These are phyloP conservation scores for Leccinum subgranulosum DNA, from an alignment of 768 basidiomycete genomes.

Conservation along the genomic window DNA sequence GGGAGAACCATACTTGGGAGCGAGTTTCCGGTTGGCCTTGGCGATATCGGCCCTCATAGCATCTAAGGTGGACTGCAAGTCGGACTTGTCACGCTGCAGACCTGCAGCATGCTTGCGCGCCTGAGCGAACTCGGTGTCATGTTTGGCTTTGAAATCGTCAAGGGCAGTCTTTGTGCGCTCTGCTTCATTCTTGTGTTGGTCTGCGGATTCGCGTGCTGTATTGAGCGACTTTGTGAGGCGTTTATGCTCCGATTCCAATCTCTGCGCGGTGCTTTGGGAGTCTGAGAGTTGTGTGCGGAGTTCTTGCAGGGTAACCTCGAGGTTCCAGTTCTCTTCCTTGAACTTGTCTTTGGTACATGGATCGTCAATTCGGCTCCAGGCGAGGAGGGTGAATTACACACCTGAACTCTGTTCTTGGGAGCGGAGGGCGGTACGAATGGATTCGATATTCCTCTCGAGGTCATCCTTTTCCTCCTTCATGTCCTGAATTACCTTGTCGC, in stretches of 20 bases:
- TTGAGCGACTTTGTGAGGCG: constrained; percentile 75
- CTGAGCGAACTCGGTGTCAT: constrained; percentile 93
- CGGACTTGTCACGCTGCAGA: constrained; percentile 87
- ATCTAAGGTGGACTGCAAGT: constrained; percentile 81
- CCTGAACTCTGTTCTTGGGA: constrained; percentile 81
- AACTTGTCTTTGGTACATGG: constrained; percentile 63
- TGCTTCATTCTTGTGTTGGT: constrained; percentile 83
- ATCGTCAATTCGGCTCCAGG: constrained; percentile 1
- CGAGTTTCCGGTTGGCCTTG: constrained; percentile 56
- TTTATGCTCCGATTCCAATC: constrained; percentile 81
- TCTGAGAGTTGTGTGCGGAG: constrained; percentile 68
- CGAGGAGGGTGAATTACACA: constrained; percentile 22
- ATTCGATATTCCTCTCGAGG: constrained; percentile 75
- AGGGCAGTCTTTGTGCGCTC: constrained; percentile 64
- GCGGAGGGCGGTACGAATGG: constrained; percentile 66
- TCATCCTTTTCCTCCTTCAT: constrained; percentile 92
- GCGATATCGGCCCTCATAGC: constrained; percentile 68
- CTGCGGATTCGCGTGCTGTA: constrained; percentile 67
- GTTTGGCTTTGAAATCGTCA: constrained; percentile 81
- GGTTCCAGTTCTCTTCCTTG: constrained; percentile 99
- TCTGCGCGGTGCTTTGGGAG: constrained; percentile 59
- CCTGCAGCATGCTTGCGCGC: constrained; percentile 85
- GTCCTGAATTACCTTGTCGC: constrained; percentile 89
- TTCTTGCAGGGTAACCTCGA: constrained; percentile 91
- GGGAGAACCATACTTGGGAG: constrained; percentile 66